Conservation (phyloP, 2,329 filamentous ascomycete genomes). For the Fusarium sp. region DNA sequence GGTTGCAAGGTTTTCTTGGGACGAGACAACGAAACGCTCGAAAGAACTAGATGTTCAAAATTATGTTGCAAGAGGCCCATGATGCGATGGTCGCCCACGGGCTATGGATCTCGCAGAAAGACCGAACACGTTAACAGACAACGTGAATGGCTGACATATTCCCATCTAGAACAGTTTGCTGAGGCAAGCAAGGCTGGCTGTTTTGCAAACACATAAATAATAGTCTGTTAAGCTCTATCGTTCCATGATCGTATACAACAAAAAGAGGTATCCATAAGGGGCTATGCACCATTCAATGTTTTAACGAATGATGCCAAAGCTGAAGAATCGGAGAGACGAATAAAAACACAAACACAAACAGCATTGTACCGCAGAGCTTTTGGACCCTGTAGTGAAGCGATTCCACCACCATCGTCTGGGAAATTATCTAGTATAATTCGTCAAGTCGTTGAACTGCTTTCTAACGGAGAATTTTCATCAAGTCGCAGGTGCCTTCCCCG, state of each 20-base stretch:
- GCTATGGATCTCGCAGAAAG: neutral
- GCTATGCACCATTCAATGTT: conserved; percentile 19
- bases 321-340: conserved; percentile 24
- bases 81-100: too few relatives aligned
- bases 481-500: conserved; percentile 20
- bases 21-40: neutral
- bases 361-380: conserved; percentile 16
- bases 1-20: neutral
- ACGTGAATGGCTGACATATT: neutral
- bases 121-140: neutral
- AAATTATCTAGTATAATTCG: conserved; percentile 36
- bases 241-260: conserved; percentile 31
- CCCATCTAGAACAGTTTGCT: neutral
- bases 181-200: neutral
- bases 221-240: conserved; percentile 27
- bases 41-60: neutral
- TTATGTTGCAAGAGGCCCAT: neutral
- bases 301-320: conserved; percentile 3
- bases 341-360: conserved; percentile 22
- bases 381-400: conserved; percentile 19
- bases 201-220: conserved; percentile 8
- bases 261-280: conserved; percentile 40
- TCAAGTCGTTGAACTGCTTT: conserved; percentile 38
- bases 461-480: conserved; percentile 4
- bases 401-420: conserved; percentile 12